A percentile compares a stretch with the other conserved stretches of the same genome.
Evolutionary conservation across 148 eudicot species (phyloP).

Genomic region (Rhododendron simsii): DNA sequence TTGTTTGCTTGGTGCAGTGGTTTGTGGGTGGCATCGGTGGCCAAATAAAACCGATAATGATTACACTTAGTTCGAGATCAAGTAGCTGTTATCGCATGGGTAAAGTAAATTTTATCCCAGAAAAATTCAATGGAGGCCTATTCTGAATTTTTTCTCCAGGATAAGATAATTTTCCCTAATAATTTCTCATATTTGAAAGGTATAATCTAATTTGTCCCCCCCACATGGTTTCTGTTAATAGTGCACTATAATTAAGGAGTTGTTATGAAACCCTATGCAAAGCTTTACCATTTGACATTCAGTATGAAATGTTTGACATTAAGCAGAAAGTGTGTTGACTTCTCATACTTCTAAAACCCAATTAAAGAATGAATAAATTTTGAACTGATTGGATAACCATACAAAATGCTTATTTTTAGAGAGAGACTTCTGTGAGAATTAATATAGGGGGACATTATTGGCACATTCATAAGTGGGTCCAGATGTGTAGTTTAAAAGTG

Average conservation of each 20-base stretch:
- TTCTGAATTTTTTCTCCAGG: not conserved
- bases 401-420: not conserved
- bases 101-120: not conserved
- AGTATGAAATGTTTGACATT: not conserved
- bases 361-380: not conserved
- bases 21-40: too few relatives aligned
- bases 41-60: too few relatives aligned
- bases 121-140: not conserved
- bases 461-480: not conserved
- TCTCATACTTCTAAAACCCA: not conserved
- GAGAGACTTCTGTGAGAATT: not conserved
- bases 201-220: not conserved
- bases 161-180: too few relatives aligned
- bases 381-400: not conserved
- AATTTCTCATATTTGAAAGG: not conserved
- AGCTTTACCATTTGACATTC: not conserved
- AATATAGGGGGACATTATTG: not conserved
- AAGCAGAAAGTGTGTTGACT: not conserved
- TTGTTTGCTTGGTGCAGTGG: too few relatives aligned
- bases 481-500: not conserved
- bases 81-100: not conserved
- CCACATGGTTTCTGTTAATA: not conserved
- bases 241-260: not conserved
- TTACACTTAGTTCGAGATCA: too few relatives aligned
- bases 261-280: not conserved